Conservation (phyloP, 768 basidiomycete species). For the Lactifluus piperatus region DNA sequence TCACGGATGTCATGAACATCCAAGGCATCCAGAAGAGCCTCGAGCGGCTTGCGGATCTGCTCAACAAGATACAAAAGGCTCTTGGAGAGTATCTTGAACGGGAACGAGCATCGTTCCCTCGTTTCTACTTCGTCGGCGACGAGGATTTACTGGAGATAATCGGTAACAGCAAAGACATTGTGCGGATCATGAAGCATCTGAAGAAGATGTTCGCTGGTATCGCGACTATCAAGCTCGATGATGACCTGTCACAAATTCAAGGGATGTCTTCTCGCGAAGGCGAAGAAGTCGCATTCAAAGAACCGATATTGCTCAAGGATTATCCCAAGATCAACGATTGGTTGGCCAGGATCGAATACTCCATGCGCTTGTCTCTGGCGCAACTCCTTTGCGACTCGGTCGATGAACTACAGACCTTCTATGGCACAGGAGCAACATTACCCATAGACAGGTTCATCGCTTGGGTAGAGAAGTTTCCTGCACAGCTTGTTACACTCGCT, state of each 20-base stretch:
- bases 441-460: constrained; percentile 59
- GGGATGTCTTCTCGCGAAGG: constrained; percentile 96
- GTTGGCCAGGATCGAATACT: constrained; percentile 84
- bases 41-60: constrained; percentile 89
- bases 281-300: constrained; percentile 80
- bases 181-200: constrained; percentile 97
- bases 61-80: constrained; percentile 99
- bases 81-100: constrained; percentile 98
- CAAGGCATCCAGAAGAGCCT: constrained; percentile 93
- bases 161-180: constrained; percentile 97
- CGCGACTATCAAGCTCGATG: constrained; percentile 79
- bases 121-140: constrained; percentile 99
- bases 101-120: constrained; percentile 95
- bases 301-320: constrained; percentile 81
- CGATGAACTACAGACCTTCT: constrained; percentile 71
- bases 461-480: constrained; percentile 94
- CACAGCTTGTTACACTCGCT: constrained; percentile 93
- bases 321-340: constrained; percentile 99
- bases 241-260: constrained; percentile 78
- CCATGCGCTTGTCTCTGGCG: constrained; percentile 89
- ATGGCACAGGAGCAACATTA: constrained; percentile 55
- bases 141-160: constrained; percentile 98
- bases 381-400: constrained; percentile 74
- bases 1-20: constrained; percentile 95
- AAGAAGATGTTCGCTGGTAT: constrained; percentile 99